Base-by-base conservation (phyloP, 768 basidiomycete genomes). In the Hysterangium stoloniferum region DNA sequence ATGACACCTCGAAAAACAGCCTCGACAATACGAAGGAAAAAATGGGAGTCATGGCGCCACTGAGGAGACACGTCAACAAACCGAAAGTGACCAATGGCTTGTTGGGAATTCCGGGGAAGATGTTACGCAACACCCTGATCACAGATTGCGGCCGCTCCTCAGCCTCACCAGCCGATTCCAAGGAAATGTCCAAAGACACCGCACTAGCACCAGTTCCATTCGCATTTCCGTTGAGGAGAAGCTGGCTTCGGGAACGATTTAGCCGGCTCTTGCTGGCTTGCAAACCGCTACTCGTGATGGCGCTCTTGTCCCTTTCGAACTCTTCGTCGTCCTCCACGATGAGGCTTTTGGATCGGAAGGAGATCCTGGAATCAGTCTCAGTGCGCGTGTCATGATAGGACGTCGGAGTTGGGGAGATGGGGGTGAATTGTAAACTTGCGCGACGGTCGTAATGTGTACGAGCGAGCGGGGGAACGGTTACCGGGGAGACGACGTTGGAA, bases 21-120 rank as follows among this genome's bases (percentile, higher is more conserved):
- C 75, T 75, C 7, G 91, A 87, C 58, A 96, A 81, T 56, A 93
- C 76, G 71, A 76, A 90, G 1, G 95, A 93, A 74, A 97, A 99
- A 38, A 97, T 52, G 2, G 96, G 95, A 0, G 92, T 96, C 72
- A 86, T 80, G 3, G 86, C 76, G 19, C 96, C 95, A 57, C 80
- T 85, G 47, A 77, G 64, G 35, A 91, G 55, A 52, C 84, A 83
- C n/a, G 77, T 60, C 51, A 80, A 2, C 22, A 95, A 70, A 15
- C 93, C 93, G 46, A 87, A 25, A 61, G 80, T 58, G 53, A 96
- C 64, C 36, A 88, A 55, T 4, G 73, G 71, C 59, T 94, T 96
- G 61, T 76, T 63, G 0, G 93, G 92, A 24, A 96, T 68, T 0
- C 78, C 79, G 2, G 84, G 85, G 62, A 79, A 83, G 53, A 84